These are phyloP conservation scores for Annona squamosa DNA, from an alignment of 164 flowering plant genomes.

Conservation along the genomic window DNA sequence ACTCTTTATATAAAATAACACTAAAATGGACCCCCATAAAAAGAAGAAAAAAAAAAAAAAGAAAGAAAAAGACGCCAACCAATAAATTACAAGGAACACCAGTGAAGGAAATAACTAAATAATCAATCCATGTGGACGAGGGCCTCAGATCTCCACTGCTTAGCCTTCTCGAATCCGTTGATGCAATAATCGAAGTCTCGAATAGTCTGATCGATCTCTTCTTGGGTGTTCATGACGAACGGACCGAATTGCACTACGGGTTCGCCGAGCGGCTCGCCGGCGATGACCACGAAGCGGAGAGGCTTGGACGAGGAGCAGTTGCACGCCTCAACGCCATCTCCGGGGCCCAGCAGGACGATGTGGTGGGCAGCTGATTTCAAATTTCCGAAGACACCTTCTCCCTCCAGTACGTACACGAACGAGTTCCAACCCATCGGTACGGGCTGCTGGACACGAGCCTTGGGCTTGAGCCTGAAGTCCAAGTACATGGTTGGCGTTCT, in stretches of 20 bases:
- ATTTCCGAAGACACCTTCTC: constrained; percentile 63
- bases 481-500: constrained; percentile 80
- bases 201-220: constrained; percentile 69
- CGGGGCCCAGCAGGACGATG: constrained; percentile 52
- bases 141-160: constrained; percentile 50
- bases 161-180: constrained; percentile 80
- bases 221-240: constrained; percentile 90
- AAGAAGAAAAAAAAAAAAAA: too few relatives aligned
- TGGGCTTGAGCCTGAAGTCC: constrained; percentile 73
- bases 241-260: constrained; percentile 73
- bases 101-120: too few relatives aligned
- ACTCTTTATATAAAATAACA: too few relatives aligned
- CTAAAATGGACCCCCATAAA: too few relatives aligned
- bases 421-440: constrained; percentile 68
- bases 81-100: too few relatives aligned
- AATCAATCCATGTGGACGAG: background rate
- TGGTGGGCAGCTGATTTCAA: constrained; percentile 39
- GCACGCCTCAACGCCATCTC: constrained; percentile 61
- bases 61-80: too few relatives aligned
- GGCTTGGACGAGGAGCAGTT: constrained; percentile 46
- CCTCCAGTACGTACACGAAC: constrained; percentile 70
- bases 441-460: constrained; percentile 52
- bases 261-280: constrained; percentile 72
- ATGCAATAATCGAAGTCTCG: constrained; percentile 50
- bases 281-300: constrained; percentile 59